phyloP scores from a whole-genome alignment of 139 green algal genomes.

The Haematococcus lacustris region DNA sequence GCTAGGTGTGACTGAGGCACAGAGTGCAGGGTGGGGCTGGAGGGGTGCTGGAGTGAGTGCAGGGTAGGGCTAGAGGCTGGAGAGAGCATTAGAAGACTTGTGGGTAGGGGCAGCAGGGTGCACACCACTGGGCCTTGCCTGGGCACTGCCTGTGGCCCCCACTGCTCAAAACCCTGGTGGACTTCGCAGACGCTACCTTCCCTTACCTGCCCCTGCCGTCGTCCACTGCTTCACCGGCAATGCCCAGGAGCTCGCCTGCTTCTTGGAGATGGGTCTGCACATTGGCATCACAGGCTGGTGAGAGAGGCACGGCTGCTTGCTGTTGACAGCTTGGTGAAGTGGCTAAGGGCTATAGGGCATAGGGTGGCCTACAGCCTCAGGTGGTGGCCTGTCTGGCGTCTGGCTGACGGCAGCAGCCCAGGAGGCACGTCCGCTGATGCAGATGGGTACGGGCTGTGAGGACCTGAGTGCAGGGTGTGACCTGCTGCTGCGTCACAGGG shows the following conservation, averaged over 20 bases:
- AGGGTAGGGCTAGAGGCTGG: neutral
- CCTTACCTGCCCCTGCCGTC: conserved; percentile 37
- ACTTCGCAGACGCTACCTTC: neutral
- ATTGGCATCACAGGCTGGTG: conserved; percentile 75
- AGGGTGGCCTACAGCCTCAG: too few relatives aligned
- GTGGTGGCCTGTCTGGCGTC: too few relatives aligned
- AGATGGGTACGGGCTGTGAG: too few relatives aligned
- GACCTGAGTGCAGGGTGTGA: too few relatives aligned
- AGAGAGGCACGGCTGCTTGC: too few relatives aligned
- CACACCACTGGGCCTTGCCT: neutral
- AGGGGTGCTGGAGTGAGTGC: neutral
- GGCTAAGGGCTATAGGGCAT: too few relatives aligned
- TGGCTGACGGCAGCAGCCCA: too few relatives aligned
- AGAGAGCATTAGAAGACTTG: neutral
- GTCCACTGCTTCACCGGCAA: conserved; percentile 75
- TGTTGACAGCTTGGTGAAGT: too few relatives aligned
- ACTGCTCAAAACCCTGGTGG: too few relatives aligned
- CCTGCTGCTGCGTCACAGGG: too few relatives aligned
- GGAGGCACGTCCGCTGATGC: too few relatives aligned
- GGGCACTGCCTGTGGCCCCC: too few relatives aligned
- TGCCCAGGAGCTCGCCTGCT: conserved; percentile 39
- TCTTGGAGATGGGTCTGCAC: conserved; percentile 46
- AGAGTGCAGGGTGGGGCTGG: neutral
- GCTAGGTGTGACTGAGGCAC: neutral
- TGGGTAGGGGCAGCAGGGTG: neutral